These are phyloP conservation scores for Jacaranda mimosifolia DNA, from an alignment of 257 asterid species.

Conservation along the genomic window DNA sequence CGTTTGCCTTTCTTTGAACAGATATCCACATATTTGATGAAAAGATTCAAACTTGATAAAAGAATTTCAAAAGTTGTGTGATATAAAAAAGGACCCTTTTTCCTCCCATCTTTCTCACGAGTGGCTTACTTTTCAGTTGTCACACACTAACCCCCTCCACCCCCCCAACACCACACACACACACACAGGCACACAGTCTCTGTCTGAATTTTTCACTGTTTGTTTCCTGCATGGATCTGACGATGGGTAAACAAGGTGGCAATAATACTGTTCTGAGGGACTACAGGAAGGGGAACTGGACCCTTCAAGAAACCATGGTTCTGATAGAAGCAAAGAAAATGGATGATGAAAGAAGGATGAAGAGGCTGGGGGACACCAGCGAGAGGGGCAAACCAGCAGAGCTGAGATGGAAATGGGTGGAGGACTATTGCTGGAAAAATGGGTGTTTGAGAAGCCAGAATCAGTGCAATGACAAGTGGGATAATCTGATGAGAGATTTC, in stretches of 20 bases:
- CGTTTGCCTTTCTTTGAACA: conserved; percentile 30
- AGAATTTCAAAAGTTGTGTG: neutral
- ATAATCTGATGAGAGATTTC: conserved; percentile 93
- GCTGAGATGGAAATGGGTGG: conserved; percentile 97
- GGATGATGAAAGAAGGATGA: conserved; percentile 89
- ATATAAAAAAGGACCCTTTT: neutral
- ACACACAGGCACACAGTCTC: conserved; percentile 1
- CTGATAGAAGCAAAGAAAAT: conserved; percentile 85
- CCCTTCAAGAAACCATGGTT: conserved; percentile 80
- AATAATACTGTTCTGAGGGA: conserved; percentile 54
- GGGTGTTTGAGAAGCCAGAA: conserved; percentile 88
- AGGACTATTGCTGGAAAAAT: conserved; percentile 85
- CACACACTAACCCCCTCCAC: too few species aligned
- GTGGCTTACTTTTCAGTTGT: conserved; percentile 11
- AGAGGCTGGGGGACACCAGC: conserved; percentile 53
- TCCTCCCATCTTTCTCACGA: neutral
- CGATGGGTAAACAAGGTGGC: conserved; percentile 50
- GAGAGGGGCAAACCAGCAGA: conserved; percentile 82
- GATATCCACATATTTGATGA: conserved; percentile 31
- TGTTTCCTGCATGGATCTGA: conserved; percentile 55
- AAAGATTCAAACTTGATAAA: too few species aligned
- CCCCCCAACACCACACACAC: neutral
- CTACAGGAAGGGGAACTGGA: conserved; percentile 97
- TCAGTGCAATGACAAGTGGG: conserved; percentile 98
- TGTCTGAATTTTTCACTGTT: conserved; percentile 2